Evolutionary conservation across 257 asterid species (phyloP), one percentile per base, ranked within the genome.

Genomic region (Phtheirospermum japonicum): DNA sequence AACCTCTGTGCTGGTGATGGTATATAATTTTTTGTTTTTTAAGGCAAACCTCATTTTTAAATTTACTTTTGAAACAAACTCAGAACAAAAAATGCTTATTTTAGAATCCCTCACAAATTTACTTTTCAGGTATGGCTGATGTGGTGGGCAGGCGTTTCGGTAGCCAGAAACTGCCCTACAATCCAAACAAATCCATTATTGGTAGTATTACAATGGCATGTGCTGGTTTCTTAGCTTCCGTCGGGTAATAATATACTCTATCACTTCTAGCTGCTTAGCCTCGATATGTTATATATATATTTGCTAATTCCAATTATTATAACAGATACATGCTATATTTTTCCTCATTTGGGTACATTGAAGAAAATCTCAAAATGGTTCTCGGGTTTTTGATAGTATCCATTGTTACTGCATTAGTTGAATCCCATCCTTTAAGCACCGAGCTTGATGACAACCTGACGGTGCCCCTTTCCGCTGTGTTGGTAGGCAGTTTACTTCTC

Each of bases 1-100:
- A 89, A 85, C 75, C 91, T 92, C 59, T 86, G 95, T 73, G 97
- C 97, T 39, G 99, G 99, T 66, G 99, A 89, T 68, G 99, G 99
- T 92, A 85, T 28, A 12, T 54, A 65, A 50, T 57, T 17, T 31
- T n/a, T n/a, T n/a, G n/a, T n/a, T n/a, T n/a, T n/a, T n/a, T n/a
- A n/a, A n/a, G n/a, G n/a, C n/a, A n/a, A n/a, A n/a, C n/a, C 51
- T 16, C 36, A 49, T 2, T 32, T 43, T 9, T 16, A 20, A 0
- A 33, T 61, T n/a, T 13, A 52, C 28, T 34, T 18, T 42, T 56
- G 45, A 42, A 16, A 46, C 13, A 42, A 31, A 39, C 9, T 5
- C 45, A 62, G 39, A 51, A 57, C 58, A 1, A 5, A n/a, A 9
- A 46, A 36, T 59, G 68, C 66, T 63, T 7, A 5, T 37, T 57